Evolutionary conservation across 108 stramenopile species (phyloP), one percentile per base, ranked within the genome.

Genomic region (Discostella stelligeroides): DNA sequence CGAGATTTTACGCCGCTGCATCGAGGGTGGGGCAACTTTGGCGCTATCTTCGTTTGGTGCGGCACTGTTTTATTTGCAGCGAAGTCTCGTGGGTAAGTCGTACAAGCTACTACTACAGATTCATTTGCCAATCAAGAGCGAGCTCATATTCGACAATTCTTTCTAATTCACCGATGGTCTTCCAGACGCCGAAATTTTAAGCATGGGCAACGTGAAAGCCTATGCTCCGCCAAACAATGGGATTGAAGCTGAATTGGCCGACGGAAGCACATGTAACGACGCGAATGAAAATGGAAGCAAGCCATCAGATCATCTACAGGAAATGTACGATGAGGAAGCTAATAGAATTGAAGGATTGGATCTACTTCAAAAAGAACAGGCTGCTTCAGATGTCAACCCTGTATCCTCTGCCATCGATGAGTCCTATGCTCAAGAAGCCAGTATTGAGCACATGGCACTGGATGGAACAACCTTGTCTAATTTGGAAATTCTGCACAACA

Each of bases 381-480:
- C 28, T 28, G 27, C 67, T n/a, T n/a, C 48, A 51, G 9, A 46
- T 17, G 69, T 60, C 23, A 45, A 59, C 15, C 40, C 49, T 61
- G 37, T 17, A 48, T 17, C 43, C 41, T 66, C 65, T 11, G 24
- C 51, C n/a, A 38, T 30, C 17, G 47, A 41, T 2, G 67, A 72
- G 18, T 34, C 71, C 17, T 46, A 29, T n/a, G 59, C 60, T 15
- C 63, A 42, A 12, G 89, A 88, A 75, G 65, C 69, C 27, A 57
- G 58, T 13, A 87, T 84, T 59, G 81, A 79, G 27, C 83, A 94
- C 66, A 91, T 99, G 94, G 83, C 91, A 21, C 72, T 99, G 18
- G 99, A 99, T 66, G 99, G 96, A 39, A 92, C 88, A 13, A 95
- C 99, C 0, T 70, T 99, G 45, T 82, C 89, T 24, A 99, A 99